phyloP scores from a whole-genome alignment of 805 yeast genomes.

The Cyberlindnera sargentensis region DNA sequence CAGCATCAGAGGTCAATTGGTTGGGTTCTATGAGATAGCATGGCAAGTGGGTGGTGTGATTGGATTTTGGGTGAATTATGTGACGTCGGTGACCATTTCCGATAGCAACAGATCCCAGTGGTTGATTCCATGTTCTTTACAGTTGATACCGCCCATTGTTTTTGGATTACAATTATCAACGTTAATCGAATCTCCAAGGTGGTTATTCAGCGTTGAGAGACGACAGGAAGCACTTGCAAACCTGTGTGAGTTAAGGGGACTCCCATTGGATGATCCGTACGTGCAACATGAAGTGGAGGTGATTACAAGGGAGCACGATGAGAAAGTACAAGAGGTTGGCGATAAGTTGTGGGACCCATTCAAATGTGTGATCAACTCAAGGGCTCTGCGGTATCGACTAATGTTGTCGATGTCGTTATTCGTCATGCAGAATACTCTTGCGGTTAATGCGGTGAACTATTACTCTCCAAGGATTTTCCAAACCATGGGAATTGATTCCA shows the following conservation, averaged over 20 bases:
- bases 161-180: slow-evolving; percentile 30
- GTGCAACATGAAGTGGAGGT: slow-evolving; percentile 32
- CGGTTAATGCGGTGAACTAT: slow-evolving; percentile 43
- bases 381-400: slow-evolving; percentile 28
- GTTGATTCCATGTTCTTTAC: slow-evolving; percentile 41
- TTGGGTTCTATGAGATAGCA: slow-evolving; percentile 4
- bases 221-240: slow-evolving; percentile 29
- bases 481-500: slow-evolving; percentile 40
- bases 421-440: slow-evolving; percentile 38
- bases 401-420: slow-evolving; percentile 32
- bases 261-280: slow-evolving; percentile 32
- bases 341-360: slow-evolving; percentile 33
- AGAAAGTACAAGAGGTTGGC: slow-evolving; percentile 21
- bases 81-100: not conserved
- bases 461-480: slow-evolving; percentile 46
- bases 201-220: slow-evolving; percentile 30
- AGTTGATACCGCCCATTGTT: slow-evolving; percentile 34
- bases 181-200: slow-evolving; percentile 40
- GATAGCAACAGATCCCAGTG: slow-evolving; percentile 29
- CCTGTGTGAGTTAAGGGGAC: slow-evolving; percentile 30
- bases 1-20: slow-evolving; percentile 32
- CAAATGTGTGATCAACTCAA: slow-evolving; percentile 25
- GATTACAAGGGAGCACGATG: slow-evolving; percentile 21
- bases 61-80: slow-evolving; percentile 4
- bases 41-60: slow-evolving; percentile 4